phyloP scores from a whole-genome alignment of 768 basidiomycete species.

The Punctularia strigosozonata region DNA sequence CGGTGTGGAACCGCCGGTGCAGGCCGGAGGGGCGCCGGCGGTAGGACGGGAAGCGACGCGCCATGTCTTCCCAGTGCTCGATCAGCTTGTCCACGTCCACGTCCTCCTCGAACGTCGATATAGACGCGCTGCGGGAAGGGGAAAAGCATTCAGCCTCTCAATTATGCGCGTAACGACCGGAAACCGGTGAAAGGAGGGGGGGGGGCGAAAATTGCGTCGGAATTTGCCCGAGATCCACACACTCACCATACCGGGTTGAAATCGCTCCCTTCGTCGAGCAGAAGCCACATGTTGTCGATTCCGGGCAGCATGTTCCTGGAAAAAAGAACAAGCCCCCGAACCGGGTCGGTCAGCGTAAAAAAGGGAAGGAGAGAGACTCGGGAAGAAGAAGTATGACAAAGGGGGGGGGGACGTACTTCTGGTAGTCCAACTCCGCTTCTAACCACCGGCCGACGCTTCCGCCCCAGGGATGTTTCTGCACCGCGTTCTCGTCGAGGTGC shows the following conservation, averaged over 20 bases:
- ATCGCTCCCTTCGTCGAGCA: not conserved
- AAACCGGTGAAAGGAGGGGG: no score
- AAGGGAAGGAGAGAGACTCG: no score
- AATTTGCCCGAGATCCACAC: not conserved
- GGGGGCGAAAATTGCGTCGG: no score
- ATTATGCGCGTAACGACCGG: no score
- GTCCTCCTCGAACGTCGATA: not conserved
- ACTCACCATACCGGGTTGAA: conserved; percentile 1
- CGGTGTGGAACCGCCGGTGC: not conserved
- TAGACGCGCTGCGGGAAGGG: not conserved
- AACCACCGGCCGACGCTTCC: not conserved
- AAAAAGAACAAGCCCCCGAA: no score
- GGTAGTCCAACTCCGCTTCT: not conserved
- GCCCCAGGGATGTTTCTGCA: not conserved
- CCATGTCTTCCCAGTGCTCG: not conserved
- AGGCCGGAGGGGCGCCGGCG: not conserved
- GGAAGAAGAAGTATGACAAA: no score
- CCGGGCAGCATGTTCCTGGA: not conserved
- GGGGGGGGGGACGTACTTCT: no score
- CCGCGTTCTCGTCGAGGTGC: not conserved
- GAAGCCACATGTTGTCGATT: conserved; percentile 1
- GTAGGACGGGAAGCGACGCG: not conserved
- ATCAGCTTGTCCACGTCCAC: not conserved
- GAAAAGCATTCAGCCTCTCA: no score
- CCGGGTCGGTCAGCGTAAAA: no score